Percentiles rank a stretch among this genome's conserved stretches.
These are phyloP conservation scores for Lophiotrema nucula DNA, from an alignment of 495 filamentous ascomycete genomes.

Conservation along the genomic window DNA sequence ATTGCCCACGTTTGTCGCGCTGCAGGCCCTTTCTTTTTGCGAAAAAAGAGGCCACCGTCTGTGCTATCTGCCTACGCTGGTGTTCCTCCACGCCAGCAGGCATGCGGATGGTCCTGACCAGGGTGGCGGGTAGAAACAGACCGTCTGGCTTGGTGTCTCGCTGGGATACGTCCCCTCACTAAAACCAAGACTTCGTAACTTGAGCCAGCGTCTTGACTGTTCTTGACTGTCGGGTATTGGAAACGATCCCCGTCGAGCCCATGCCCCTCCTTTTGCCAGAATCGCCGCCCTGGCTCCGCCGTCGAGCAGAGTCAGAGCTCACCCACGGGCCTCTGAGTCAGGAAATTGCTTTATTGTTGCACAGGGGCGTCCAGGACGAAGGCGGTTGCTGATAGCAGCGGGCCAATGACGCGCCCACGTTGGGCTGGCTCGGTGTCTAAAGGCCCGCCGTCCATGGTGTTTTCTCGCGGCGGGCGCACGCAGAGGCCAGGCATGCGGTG, in stretches of 20 bases:
- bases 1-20: conserved; percentile 16
- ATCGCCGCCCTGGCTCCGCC: conserved; percentile 10
- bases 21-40: background rate
- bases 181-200: background rate
- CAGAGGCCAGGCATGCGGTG: background rate
- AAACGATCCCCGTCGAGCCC: conserved; percentile 8
- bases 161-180: conserved; percentile 2
- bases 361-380: conserved; percentile 3
- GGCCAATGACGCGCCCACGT: conserved; percentile 25
- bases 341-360: no score
- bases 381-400: conserved; percentile 10
- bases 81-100: background rate
- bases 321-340: no score
- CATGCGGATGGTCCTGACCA: background rate
- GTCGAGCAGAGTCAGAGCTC: no score
- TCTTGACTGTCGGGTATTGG: conserved; percentile 9
- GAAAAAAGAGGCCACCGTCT: background rate
- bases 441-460: background rate
- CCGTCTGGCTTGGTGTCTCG: conserved; percentile 5
- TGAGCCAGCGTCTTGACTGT: conserved; percentile 5
- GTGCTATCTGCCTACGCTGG: background rate
- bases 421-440: no score
- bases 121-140: conserved; percentile 8
- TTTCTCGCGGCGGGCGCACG: background rate
- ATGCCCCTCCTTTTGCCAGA: conserved; percentile 21